A percentile compares a stretch with the other conserved stretches of the same genome.
Conservation (phyloP, 2,329 filamentous ascomycete species). For the Trichocomaceae sp. region DNA sequence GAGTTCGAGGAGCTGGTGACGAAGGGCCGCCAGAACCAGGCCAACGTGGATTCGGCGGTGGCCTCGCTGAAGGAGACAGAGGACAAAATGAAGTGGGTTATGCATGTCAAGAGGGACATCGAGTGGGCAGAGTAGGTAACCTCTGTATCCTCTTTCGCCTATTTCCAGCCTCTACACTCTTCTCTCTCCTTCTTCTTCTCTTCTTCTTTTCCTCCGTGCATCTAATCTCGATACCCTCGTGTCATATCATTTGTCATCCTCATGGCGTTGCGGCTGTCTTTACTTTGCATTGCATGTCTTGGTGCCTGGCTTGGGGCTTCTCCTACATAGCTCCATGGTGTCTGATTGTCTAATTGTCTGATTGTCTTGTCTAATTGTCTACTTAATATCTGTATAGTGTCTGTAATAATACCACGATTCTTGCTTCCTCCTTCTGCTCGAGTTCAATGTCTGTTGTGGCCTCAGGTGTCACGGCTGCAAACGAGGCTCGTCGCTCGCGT, state of each 20-base stretch:
- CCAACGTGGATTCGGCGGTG: conserved; percentile 31
- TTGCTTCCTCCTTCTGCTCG: background rate
- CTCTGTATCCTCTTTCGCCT: no score
- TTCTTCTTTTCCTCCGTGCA: background rate
- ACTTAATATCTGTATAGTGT: background rate
- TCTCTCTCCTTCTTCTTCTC: background rate
- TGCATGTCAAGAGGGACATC: conserved; percentile 36
- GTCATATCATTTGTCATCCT: background rate
- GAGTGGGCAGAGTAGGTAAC: conserved; percentile 24
- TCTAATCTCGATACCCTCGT: conserved; percentile 8
- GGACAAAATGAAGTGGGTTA: conserved; percentile 44
- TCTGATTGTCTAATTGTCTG: background rate
- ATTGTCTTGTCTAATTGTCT: background rate
- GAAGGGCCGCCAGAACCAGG: conserved; percentile 24
- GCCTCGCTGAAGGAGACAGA: conserved; percentile 37
- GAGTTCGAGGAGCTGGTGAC: conserved; percentile 31
- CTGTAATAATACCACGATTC: background rate
- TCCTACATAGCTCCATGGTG: background rate
- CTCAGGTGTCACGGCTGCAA: background rate
- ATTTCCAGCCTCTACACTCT: no score
- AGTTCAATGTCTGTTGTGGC: no score
- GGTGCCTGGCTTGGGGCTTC: background rate
- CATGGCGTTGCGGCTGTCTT: conserved; percentile 8
- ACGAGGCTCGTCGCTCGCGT: background rate
- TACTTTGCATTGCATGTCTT: background rate